Evolutionary conservation across 106 monocot species (phyloP), one percentile per base, ranked within the genome.

Genomic region (Narthecium ossifragum): DNA sequence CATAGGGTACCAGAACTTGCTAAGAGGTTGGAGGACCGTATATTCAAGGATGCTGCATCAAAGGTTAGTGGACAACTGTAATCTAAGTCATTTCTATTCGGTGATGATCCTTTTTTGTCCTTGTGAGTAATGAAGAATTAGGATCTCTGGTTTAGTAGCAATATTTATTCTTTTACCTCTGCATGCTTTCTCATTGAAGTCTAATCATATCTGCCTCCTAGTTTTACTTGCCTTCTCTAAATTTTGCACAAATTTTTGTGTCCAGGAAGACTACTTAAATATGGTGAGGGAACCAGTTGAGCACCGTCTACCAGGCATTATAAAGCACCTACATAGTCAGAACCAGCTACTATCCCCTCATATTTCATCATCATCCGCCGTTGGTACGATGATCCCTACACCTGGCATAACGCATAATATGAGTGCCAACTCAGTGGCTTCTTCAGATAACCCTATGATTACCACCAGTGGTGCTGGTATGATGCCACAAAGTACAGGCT

Each of bases 361-460:
- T 45, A 53, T 71, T 43, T 63, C 79, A 33, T 69, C 79, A 56
- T 73, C 88, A 36, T 65, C 82, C 40, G 29, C 67, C 34, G 51
- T 57, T 7, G 66, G 69, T 60, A 91, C 85, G 17, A 91, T 91
- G 91, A 83, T 91, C 43, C 91, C 91, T n/a, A 91, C 91, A 48
- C 91, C 91, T 59, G 91, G 91, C 50, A 85, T 91, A 48, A 9
- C 61, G 5, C 70, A 80, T 20, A 67, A 43, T 63, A 66, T 73
- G 22, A 79, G 43, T 32, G 64, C 64, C 59, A 75, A 74, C 29
- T 25, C 70, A 31, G 6, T 40, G 9, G 66, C 65, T 37, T 50
- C 65, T 39, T 22, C 55, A 21, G 78, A 70, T 33, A 84, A 47
- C 51, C 26, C 67, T 3, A 60, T 64, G 17, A 61, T 59, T 40